Percentiles rank a stretch among this genome's conserved stretches.
Evolutionary conservation across 192 early-diverging fungal genomes (phyloP).

Genomic region (Podila epigama): DNA sequence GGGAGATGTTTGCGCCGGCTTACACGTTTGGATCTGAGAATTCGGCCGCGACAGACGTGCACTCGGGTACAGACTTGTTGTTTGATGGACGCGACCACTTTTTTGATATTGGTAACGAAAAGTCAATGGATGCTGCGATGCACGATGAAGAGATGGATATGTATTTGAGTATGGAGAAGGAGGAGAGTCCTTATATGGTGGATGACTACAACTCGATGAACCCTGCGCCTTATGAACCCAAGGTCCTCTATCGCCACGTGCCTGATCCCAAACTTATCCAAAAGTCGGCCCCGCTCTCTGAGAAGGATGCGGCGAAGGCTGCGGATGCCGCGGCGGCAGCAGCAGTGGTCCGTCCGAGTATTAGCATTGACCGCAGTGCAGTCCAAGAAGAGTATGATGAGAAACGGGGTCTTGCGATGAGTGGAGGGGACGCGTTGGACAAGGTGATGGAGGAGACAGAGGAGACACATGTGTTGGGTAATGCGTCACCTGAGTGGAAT

Average conservation of each 20-base stretch:
- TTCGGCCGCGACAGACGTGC: not conserved
- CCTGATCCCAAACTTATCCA: not conserved
- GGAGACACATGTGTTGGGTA: slow-evolving; percentile 30
- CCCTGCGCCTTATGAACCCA: slow-evolving; percentile 36
- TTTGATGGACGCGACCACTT: slow-evolving; percentile 22
- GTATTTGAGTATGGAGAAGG: slow-evolving; percentile 41
- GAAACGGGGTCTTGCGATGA: slow-evolving; percentile 12
- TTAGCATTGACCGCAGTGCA: not conserved
- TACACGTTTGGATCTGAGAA: slow-evolving; percentile 14
- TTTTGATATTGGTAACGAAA: slow-evolving; percentile 18
- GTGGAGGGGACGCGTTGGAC: slow-evolving; percentile 8
- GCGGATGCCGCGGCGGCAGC: not conserved
- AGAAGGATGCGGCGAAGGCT: slow-evolving; percentile 6
- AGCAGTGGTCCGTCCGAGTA: not conserved
- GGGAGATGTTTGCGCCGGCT: slow-evolving; percentile 7
- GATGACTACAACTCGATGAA: slow-evolving; percentile 35
- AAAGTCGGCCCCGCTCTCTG: slow-evolving; percentile 15
- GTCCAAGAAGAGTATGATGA: slow-evolving; percentile 11
- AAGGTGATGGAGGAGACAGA: slow-evolving; percentile 3
- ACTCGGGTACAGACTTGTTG: slow-evolving; percentile 23
- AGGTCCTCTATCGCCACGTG: slow-evolving; percentile 8
- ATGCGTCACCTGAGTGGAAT: slow-evolving; percentile 24
- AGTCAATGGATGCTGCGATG: slow-evolving; percentile 1
- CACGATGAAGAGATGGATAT: slow-evolving; percentile 39
- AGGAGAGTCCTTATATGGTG: slow-evolving; percentile 19